Base-by-base conservation (phyloP, 768 basidiomycete species). In the Tephrocybe sp. region DNA sequence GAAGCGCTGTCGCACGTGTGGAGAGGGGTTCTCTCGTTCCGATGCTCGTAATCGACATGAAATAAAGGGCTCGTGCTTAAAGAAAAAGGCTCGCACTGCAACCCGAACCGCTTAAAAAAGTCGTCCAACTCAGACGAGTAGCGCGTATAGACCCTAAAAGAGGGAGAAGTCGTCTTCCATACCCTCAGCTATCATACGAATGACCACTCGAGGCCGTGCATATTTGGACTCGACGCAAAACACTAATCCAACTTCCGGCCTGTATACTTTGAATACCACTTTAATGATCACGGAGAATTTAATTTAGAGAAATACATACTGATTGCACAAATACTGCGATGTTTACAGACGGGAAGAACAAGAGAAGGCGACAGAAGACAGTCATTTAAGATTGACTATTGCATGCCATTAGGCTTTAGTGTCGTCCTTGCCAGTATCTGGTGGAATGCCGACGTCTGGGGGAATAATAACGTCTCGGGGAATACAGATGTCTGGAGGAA, bases 401-500 rank as follows among this genome's bases (percentile, higher is more conserved):
- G n/a, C n/a, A n/a, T n/a, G n/a, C n/a, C n/a, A 19, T 37, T 21
- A 37, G 18, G 36, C 36, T 19, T 19, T 19, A 19, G 21, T 6
- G 12, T 37, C 36, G 12, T 8, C 18, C 38, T 72, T 70, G 46
- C n/a, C n/a, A n/a, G n/a, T n/a, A n/a, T n/a, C n/a, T n/a, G n/a
- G n/a, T n/a, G n/a, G n/a, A n/a, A n/a, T n/a, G n/a, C n/a, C n/a
- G n/a, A n/a, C n/a, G n/a, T n/a, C n/a, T n/a, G n/a, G n/a, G n/a
- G n/a, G n/a, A n/a, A n/a, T n/a, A n/a, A n/a, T n/a, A n/a, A n/a
- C n/a, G n/a, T n/a, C n/a, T n/a, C n/a, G n/a, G n/a, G n/a, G n/a
- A n/a, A n/a, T 71, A 70, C 31, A 73, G 62, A 55, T 74, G 70
- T 52, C 71, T 72, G 44, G 47, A 19, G 19, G 45, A 16, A 47